Evolutionary conservation across 169 alveolate species (phyloP).

Genomic region (Plasmodium coatneyi): DNA sequence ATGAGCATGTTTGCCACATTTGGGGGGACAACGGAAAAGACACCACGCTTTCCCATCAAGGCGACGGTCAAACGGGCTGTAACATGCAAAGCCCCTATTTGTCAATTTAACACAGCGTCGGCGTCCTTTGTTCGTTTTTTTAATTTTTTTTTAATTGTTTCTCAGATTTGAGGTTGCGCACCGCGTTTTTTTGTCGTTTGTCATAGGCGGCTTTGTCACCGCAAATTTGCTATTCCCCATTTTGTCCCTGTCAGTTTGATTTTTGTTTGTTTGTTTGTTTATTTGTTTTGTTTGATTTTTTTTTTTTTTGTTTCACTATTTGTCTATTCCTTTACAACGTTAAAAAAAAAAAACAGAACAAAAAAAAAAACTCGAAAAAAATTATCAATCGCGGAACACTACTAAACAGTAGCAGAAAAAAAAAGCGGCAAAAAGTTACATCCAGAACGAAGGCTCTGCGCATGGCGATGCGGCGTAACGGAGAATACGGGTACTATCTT

Average conservation of each 20-base stretch:
- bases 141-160: conserved; percentile 19
- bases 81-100: not conserved
- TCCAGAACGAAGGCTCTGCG: not conserved
- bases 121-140: not conserved
- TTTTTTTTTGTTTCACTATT: not conserved
- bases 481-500: not conserved
- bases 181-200: not conserved
- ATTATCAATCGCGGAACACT: not conserved
- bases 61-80: not conserved
- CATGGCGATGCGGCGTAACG: not conserved
- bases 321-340: not conserved
- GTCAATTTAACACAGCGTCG: not conserved
- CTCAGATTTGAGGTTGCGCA: not conserved
- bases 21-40: not conserved
- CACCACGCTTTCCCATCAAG: not conserved
- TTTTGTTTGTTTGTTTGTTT: not conserved
- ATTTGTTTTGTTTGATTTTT: not conserved
- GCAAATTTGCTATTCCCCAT: not conserved
- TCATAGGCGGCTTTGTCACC: not conserved
- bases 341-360: not conserved
- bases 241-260: not conserved
- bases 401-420: not conserved
- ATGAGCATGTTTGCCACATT: not conserved
- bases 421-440: not conserved
- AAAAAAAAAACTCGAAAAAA: not conserved